Evolutionary conservation across 2,329 filamentous ascomycete genomes (phyloP), one percentile per base, ranked within the genome.

Genomic region (Nothopassalora personata): DNA sequence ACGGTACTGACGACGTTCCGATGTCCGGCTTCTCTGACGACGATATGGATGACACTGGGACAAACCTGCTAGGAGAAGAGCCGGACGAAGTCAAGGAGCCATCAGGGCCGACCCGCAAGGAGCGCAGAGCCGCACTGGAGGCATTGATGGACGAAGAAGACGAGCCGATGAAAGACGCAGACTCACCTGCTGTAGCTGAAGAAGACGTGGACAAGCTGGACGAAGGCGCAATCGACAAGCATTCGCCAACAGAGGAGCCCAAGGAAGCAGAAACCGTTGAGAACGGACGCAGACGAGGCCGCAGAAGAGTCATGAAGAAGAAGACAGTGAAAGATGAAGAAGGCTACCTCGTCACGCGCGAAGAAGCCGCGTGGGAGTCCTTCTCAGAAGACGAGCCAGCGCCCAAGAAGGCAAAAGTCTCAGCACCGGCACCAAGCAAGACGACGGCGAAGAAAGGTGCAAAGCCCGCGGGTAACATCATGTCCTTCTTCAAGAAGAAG

Each of bases 401-500:
- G 33, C 74, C 77, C 8, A 79, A 82, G 70, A 85, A 84, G 69
- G 69, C 78, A 6, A 87, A 85, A 61, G 64, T 74, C 8, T 75
- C 60, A 64, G 75, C 68, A 48, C 53, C 66, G 47, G 68, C 66
- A 53, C 58, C 68, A 49, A 60, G 67, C 49, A 66, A 72, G 1
- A 76, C 78, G 1, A 90, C 90, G 65, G 67, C 59, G 5, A 77
- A 75, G 60, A 71, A 75, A 9, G 79, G 83, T 2, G 87, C 91
- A 69, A 43, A 43, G 39, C 39, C 39, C 4, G 49, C 23, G n/a
- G 91, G 91, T 3, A 96, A 81, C 71, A 96, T 96, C 70, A 96
- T 92, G 87, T 91, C 87, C 0, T 96, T 96, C 76, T 96, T 96
- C 74, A 82, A 83, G 46, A 96, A 95, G 79, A 94, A 91, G 70